These are phyloP conservation scores for Chlamydomonas reinhardtii DNA, from an alignment of 163 green algal species.

Conservation along the genomic window DNA sequence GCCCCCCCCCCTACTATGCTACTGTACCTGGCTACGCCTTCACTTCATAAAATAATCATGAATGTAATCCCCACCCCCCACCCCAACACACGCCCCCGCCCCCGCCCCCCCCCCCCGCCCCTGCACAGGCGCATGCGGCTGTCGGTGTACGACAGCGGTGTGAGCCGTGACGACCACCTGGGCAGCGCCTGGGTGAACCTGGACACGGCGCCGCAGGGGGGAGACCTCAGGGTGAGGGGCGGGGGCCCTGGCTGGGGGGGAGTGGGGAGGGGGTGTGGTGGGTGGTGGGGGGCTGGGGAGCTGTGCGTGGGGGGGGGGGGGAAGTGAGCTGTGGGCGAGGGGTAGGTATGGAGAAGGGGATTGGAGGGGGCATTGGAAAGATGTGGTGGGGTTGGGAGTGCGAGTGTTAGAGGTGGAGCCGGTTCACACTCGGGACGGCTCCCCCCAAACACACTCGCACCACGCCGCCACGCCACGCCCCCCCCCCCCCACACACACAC, in stretches of 20 bases:
- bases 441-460: too few species aligned
- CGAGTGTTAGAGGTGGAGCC: too few species aligned
- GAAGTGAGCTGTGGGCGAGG: too few species aligned
- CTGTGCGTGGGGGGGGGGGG: not conserved
- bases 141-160: slow-evolving; percentile 54
- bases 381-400: too few species aligned
- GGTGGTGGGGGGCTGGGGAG: not conserved
- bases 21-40: too few species aligned
- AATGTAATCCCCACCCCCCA: not conserved
- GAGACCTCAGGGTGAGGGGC: too few species aligned
- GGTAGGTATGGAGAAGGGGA: too few species aligned
- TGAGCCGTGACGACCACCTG: slow-evolving; percentile 47
- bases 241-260: too few species aligned
- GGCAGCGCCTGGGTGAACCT: slow-evolving; percentile 34
- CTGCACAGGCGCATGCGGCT: slow-evolving; percentile 10
- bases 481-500: not conserved
- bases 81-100: not conserved
- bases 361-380: too few species aligned
- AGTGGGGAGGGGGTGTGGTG: not conserved
- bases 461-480: not conserved
- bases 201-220: slow-evolving; percentile 28
- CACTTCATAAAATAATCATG: too few species aligned
- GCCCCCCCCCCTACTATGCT: too few species aligned
- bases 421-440: too few species aligned
- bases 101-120: not conserved